These are phyloP conservation scores for Chaetomium globosum DNA, from an alignment of 2,329 filamentous ascomycete species.

Conservation along the genomic window DNA sequence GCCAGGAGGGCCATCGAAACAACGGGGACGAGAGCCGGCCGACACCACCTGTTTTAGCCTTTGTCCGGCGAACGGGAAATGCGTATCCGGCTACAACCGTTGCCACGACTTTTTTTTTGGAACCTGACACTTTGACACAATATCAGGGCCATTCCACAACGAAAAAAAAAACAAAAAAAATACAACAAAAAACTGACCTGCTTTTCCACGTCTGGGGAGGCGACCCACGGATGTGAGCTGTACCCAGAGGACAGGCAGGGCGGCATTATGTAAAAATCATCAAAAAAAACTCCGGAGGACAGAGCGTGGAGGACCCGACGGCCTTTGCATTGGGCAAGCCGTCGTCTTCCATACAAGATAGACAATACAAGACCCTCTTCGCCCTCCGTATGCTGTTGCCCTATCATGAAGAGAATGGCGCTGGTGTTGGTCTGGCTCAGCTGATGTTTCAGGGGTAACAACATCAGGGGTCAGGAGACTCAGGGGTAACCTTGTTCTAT, in stretches of 20 bases:
- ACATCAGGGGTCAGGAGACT: background rate
- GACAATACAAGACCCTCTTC: conserved; percentile 22
- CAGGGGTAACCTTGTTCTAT: background rate
- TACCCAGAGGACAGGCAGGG: background rate
- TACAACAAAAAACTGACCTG: background rate
- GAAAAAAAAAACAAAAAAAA: background rate
- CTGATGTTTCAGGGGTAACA: background rate
- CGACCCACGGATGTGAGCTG: background rate
- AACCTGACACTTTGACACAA: conserved; percentile 5
- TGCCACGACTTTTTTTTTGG: conserved; percentile 20
- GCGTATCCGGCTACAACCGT: background rate
- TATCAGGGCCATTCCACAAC: conserved; percentile 4
- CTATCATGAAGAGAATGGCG: background rate
- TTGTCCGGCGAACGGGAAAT: conserved; percentile 26
- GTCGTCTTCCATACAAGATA: conserved; percentile 21
- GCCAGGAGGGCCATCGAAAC: conserved; percentile 2
- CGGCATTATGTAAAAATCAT: conserved; percentile 5
- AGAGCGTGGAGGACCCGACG: conserved; percentile 6
- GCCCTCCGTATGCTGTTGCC: background rate
- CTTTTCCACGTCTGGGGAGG: background rate
- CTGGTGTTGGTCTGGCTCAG: background rate
- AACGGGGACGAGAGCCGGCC: background rate
- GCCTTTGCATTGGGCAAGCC: conserved; percentile 9
- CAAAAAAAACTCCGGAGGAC: conserved; percentile 25
- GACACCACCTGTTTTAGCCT: conserved; percentile 19